Evolutionary conservation across 139 green algal genomes (phyloP), one percentile per base, ranked within the genome.

Genomic region (Chlorella vulgaris): DNA sequence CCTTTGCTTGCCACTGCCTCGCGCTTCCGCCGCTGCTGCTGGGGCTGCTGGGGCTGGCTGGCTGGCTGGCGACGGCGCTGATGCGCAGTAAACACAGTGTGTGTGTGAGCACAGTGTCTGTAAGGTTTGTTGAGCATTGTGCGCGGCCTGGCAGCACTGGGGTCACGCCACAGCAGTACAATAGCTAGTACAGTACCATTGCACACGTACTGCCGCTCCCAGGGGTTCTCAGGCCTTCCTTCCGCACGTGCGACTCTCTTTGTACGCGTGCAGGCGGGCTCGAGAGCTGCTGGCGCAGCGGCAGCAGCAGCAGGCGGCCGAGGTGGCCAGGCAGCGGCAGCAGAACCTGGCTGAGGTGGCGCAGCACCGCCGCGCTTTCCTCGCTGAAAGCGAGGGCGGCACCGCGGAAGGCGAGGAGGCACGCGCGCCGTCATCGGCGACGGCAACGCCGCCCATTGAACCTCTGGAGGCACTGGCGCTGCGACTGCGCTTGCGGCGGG

Each of bases 241-340:
- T 26, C 53, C 18, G 15, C 51, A 68, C 2, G 21, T 26, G 6
- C 71, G 18, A 24, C 47, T 15, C 47, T 58, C 15, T 36, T 39
- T 35, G 10, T 18, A 21, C 4, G 0, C 42, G 31, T 55, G 33
- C 76, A 82, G 76, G 63, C 76, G 76, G 15, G 77, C 77, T 0
- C 43, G 77, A 0, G 77, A 83, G 77, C 77, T 83, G 35, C 65
- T 83, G 47, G 47, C 66, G 26, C 65, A 83, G 77, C 65, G 50
- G 66, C 77, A 83, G 77, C 77, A 83, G 77, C 47, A 69, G 65
- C 38, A 55, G 65, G 77, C 77, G 35, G 24, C 76, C 33, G 65
- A 76, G 31, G 77, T 65, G 26, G 77, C 65, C 3, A 65, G 77
- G 2, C 77, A 83, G 77, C 77, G 77, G 24, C 65, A 83, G 77